Base-by-base conservation (phyloP, 78 protist genomes). In the Speleostelium caveatum region DNA sequence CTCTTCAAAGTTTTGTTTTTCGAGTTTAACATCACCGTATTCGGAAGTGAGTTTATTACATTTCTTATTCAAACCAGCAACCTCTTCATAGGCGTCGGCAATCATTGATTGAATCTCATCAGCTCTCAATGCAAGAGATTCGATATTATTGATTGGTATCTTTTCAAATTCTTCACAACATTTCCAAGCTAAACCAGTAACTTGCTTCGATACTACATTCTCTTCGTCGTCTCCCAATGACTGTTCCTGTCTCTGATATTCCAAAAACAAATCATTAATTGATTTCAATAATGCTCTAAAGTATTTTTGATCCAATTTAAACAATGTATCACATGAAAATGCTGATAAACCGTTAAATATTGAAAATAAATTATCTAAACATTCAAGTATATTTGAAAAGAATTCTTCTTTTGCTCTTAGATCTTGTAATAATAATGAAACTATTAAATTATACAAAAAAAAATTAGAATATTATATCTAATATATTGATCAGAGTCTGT, bases 401-500 rank as follows among this genome's bases (percentile, higher is more conserved):
- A 68, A 80, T 65, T 80, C 79, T 67, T 73, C 60, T 55, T 80
- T 80, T 51, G 89, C 89, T 80, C 89, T 66, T 32, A 56, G 56
- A 41, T 80, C 89, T 80, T 71, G 71, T 68, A 80, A 58, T 68
- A 80, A 80, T 68, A 80, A 68, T 58, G 78, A 35, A 26, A 80
- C 89, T 78, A 76, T 42, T 32, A 33, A 62, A n/a, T 10, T 39
- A 22, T 73, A n/a, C 4, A 16, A 17, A 53, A 3, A 39, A 33
- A 24, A 49, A 32, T 32, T 49, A 32, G 36, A 59, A n/a, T 3
- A 39, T 38, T 67, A n/a, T n/a, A n/a, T n/a, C n/a, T n/a, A n/a
- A n/a, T n/a, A n/a, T n/a, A n/a, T n/a, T n/a, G n/a, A n/a, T n/a
- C n/a, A n/a, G n/a, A n/a, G n/a, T n/a, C n/a, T n/a, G n/a, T n/a